Base-by-base conservation (phyloP, 768 basidiomycete genomes). In the Boletus fagicola region DNA sequence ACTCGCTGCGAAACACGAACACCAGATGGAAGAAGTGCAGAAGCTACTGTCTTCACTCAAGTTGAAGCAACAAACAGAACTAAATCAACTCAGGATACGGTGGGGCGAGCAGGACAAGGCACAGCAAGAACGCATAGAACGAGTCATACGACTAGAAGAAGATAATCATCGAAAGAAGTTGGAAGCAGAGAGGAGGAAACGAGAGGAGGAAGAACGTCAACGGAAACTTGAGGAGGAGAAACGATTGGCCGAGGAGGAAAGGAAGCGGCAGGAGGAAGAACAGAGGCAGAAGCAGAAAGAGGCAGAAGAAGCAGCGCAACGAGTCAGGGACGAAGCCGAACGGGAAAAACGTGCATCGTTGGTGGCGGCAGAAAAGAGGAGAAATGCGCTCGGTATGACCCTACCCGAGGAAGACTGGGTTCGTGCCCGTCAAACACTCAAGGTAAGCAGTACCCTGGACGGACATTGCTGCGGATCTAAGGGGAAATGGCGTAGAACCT, bases 391-490 rank as follows among this genome's bases (percentile, higher is more conserved):
- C 15, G 86, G 83, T 12, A 70, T 88, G 67, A 76, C 77, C 2
- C 79, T 80, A 0, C 76, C 84, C 12, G 76, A 78, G 39, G 83
- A 85, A 20, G 88, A 92, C 63, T 92, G 89, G 89, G 62, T 69
- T 43, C 69, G 76, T 31, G 85, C 83, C 10, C 79, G 87, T 20
- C 69, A 72, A 28, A 75, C 73, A 38, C 74, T 90, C 33, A 75
- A 76, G 75, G 90, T 86, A 70, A 52, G 76, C 20, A 48, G 22
- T 20, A 49, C 26, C n/a, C 30, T 42, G 26, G 46, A 56, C 56
- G 56, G 59, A 55, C 18, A 66, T 65, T 68, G 42, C 28, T 49
- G 59, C 55, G 64, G 69, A 33, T 49, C 64, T 68, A 56, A 71
- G 58, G 7, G 60, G 64, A 20, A 24, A 55, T 52, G 49, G 26